Percentiles rank a stretch among this genome's conserved stretches.
Conservation (phyloP, 2,329 filamentous ascomycete species). For the Colletotrichum sp. region DNA sequence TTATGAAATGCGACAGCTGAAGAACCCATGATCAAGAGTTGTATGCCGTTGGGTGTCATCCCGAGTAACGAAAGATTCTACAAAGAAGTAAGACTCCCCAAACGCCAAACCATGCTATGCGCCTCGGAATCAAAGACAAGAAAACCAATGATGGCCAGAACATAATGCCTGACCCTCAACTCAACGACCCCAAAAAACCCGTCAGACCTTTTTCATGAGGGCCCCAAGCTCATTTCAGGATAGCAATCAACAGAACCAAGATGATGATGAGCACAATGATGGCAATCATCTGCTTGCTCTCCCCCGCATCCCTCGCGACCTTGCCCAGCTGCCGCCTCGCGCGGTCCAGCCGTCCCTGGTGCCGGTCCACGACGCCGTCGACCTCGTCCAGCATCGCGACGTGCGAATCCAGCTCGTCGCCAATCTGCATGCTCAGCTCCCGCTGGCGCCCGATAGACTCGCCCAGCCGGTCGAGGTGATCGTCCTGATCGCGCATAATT, state of each 20-base stretch:
- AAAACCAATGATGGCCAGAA: neutral
- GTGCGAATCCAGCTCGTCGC: constrained; percentile 92
- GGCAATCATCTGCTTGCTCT: constrained; percentile 86
- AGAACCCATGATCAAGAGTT: neutral
- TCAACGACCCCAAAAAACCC: neutral
- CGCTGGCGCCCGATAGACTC: constrained; percentile 86
- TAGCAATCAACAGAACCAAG: constrained; percentile 80
- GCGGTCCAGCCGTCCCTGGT: constrained; percentile 76
- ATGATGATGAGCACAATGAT: constrained; percentile 85
- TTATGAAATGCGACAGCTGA: neutral
- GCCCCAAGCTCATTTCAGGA: constrained; percentile 70
- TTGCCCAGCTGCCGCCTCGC: constrained; percentile 75
- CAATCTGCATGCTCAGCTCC: constrained; percentile 93
- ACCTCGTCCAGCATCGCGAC: constrained; percentile 89
- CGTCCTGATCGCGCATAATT: constrained; percentile 88
- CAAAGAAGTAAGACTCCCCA: neutral
- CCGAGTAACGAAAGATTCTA: neutral
- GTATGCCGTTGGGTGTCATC: neutral
- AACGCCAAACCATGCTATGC: constrained; percentile 22
- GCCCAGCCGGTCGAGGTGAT: constrained; percentile 88
- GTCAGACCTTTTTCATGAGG: neutral
- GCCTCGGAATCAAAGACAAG: neutral
- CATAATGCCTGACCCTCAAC: constrained; percentile 42
- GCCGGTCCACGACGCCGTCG: constrained; percentile 81
- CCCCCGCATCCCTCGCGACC: constrained; percentile 76